These are phyloP conservation scores for Primulina eburnea DNA, from an alignment of 257 asterid genomes.

Conservation along the genomic window DNA sequence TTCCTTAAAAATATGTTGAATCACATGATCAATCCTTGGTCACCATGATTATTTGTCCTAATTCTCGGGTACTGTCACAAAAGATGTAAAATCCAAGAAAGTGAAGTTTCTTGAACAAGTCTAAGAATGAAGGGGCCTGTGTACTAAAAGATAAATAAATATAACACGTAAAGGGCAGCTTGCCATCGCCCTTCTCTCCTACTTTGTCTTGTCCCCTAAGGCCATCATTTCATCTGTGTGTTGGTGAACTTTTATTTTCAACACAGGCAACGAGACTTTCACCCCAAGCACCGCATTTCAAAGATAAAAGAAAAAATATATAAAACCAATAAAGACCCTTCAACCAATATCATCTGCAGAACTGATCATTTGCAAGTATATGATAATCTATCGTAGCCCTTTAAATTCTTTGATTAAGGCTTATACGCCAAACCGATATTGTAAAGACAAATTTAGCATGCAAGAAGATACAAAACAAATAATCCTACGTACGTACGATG, in stretches of 20 bases:
- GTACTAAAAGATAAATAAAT: too few species aligned
- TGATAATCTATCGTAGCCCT: not conserved
- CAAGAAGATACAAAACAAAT: too few species aligned
- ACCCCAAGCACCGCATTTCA: constrained; percentile 29
- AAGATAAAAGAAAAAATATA: constrained; percentile 3
- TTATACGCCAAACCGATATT: too few species aligned
- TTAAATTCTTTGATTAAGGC: too few species aligned
- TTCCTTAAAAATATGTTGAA: too few species aligned
- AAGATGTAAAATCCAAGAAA: not conserved
- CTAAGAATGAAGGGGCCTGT: not conserved
- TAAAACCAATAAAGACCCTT: constrained; percentile 37
- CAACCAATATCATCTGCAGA: constrained; percentile 31
- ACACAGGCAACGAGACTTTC: constrained; percentile 28
- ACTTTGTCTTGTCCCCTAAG: constrained; percentile 60
- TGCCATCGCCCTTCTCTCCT: too few species aligned
- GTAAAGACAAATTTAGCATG: too few species aligned
- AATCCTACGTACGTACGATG: not conserved
- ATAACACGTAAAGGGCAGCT: too few species aligned
- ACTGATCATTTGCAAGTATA: not conserved
- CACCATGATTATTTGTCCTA: not conserved
- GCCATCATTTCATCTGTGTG: constrained; percentile 29
- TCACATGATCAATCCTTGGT: not conserved
- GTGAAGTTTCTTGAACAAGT: constrained; percentile 38
- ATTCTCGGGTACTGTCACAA: not conserved
- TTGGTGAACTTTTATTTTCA: constrained; percentile 53